Evolutionary conservation across 495 filamentous ascomycete genomes (phyloP), one percentile per base, ranked within the genome.

Genomic region (Hypoxylon cercidicola): DNA sequence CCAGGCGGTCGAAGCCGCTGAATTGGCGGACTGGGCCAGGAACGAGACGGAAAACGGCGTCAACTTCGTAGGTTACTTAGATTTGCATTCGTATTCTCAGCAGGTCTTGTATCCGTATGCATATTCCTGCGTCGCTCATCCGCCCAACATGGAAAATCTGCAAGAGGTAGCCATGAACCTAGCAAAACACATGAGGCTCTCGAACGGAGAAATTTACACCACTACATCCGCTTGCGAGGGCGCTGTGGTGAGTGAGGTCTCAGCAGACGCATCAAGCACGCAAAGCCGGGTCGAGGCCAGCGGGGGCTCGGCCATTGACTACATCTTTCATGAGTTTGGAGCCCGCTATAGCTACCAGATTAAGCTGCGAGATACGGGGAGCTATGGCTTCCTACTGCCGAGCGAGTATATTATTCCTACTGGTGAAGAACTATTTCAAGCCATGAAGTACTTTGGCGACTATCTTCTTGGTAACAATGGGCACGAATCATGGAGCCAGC

Each of bases 31-130:
- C 32, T 99, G 95, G 94, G 91, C 90, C 0, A 85, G 82, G 64
- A 97, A 96, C 68, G 86, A 96, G 73, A 93, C 91, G 0, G 80
- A 87, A 12, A 87, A 91, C 70, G 85, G 86, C 32, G 84, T 85
- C 11, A 81, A 89, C 25, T 89, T 99, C 60, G 85, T 92, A 12
- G 93, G 87, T 2, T 90, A 96, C 57, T 77, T 99, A 16, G 95
- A 99, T 75, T 81, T 99, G 25, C 95, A 99, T 72, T 95, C 91
- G 21, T 99, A 99, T 77, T 94, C 92, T 16, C 94, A 99, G 77
- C 91, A 97, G 76, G 88, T 99, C 23, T 82, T 97, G 9, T 97
- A 94, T 72, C 95, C 95, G 0, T 98, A 94, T 76, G 87, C 92
- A 1, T 97, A 90, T 77, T 90, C 89, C 28, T 99, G 95, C 78